Evolutionary conservation across 2,329 filamentous ascomycete species (phyloP).

Genomic region (Hymenoscyphus fructigenus): DNA sequence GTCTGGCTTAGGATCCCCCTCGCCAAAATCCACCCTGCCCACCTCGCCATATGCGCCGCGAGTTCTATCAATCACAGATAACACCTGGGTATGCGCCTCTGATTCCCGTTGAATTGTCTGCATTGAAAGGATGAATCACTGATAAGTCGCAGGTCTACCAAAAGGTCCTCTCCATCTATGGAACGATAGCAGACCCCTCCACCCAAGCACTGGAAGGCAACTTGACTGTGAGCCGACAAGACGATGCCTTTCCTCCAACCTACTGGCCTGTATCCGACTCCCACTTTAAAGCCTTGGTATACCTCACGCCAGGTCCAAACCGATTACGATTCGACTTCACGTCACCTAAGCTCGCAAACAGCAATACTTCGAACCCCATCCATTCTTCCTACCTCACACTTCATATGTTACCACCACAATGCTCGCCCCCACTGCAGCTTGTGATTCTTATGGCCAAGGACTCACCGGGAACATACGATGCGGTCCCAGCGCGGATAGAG

Average conservation of each 20-base stretch:
- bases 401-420: slow-evolving; percentile 80
- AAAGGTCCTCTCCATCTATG: slow-evolving; percentile 80
- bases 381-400: slow-evolving; percentile 80
- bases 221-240: slow-evolving; percentile 75
- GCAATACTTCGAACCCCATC: slow-evolving; percentile 62
- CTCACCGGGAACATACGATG: slow-evolving; percentile 82
- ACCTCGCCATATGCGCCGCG: slow-evolving; percentile 79
- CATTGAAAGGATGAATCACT: slow-evolving; percentile 8
- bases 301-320: slow-evolving; percentile 90
- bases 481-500: slow-evolving; percentile 70
- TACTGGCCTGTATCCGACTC: slow-evolving; percentile 87
- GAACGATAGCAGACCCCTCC: slow-evolving; percentile 73
- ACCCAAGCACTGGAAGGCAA: slow-evolving; percentile 73
- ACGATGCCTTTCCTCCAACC: slow-evolving; percentile 80
- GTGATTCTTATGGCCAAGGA: slow-evolving; percentile 87
- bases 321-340: slow-evolving; percentile 83
- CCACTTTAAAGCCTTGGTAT: slow-evolving; percentile 87
- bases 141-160: slow-evolving; percentile 70
- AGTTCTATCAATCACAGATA: slow-evolving; percentile 75
- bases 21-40: slow-evolving; percentile 56
- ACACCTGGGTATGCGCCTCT: slow-evolving; percentile 67
- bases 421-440: slow-evolving; percentile 81
- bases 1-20: slow-evolving; percentile 56
- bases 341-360: slow-evolving; percentile 75
- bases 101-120: neutral